These are phyloP conservation scores for Trebouxia sp. DNA, from an alignment of 139 green algal species.

Conservation along the genomic window DNA sequence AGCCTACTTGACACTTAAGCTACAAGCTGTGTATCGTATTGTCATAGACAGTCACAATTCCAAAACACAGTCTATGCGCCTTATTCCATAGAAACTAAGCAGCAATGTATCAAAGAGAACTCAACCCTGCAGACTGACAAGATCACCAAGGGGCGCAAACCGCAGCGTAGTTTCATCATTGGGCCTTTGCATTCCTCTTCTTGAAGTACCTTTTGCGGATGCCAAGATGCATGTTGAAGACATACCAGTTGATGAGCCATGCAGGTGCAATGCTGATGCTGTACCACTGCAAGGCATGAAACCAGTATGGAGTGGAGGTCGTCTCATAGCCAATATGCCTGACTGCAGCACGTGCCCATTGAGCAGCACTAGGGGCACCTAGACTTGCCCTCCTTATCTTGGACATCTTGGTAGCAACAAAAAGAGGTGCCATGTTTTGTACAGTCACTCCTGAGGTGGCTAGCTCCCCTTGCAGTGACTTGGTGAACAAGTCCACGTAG, in stretches of 20 bases:
- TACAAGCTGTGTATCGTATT: too few species aligned
- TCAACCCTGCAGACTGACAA: too few species aligned
- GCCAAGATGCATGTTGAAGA: conserved; percentile 52
- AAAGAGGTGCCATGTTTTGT: conserved; percentile 79
- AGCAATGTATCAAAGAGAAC: too few species aligned
- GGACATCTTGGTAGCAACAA: conserved; percentile 83
- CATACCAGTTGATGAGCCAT: conserved; percentile 47
- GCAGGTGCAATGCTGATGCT: conserved; percentile 41
- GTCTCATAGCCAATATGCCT: conserved; percentile 61
- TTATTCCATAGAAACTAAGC: too few species aligned
- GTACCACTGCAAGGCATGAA: conserved; percentile 59
- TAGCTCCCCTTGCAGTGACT: conserved; percentile 65
- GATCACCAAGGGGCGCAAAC: too few species aligned
- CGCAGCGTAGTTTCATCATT: neutral
- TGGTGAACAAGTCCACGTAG: conserved; percentile 45
- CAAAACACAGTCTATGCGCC: too few species aligned
- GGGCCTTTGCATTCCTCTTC: conserved; percentile 35
- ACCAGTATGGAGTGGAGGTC: conserved; percentile 66
- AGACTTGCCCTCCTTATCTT: conserved; percentile 71
- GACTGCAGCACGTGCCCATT: conserved; percentile 53
- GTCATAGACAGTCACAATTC: too few species aligned
- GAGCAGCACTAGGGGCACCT: conserved; percentile 51
- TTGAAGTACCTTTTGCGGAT: conserved; percentile 42
- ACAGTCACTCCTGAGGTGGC: conserved; percentile 57
- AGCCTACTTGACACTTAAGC: too few species aligned